Evolutionary conservation across 306 rosid genomes (phyloP).

Genomic region (Cucumis cinereus): DNA sequence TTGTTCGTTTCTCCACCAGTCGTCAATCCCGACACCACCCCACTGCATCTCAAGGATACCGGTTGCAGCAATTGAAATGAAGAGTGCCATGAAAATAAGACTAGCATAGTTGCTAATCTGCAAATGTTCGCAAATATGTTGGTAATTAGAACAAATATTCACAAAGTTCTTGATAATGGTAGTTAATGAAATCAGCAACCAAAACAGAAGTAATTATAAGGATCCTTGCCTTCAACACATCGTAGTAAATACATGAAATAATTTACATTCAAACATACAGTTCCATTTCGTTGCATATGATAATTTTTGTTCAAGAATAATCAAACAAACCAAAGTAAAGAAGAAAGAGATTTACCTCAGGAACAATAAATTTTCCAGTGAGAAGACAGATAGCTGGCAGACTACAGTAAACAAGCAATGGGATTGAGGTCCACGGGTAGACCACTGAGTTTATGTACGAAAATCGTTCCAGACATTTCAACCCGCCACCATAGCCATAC

Average conservation of each 20-base stretch:
- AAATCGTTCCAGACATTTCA: conserved; percentile 72
- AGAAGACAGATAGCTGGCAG: conserved; percentile 91
- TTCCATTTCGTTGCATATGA: no score
- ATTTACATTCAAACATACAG: neutral
- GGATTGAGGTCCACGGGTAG: conserved; percentile 88
- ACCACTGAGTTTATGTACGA: conserved; percentile 85
- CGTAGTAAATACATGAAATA: neutral
- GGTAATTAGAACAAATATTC: neutral
- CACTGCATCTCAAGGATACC: conserved; percentile 95
- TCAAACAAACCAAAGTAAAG: neutral
- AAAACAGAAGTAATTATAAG: neutral
- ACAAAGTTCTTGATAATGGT: neutral
- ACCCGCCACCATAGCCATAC: conserved; percentile 88
- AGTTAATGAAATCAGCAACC: neutral
- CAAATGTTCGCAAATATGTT: conserved; percentile 1
- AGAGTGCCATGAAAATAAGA: conserved; percentile 76
- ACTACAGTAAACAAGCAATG: conserved; percentile 78
- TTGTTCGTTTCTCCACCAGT: conserved; percentile 99
- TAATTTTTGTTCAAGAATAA: neutral
- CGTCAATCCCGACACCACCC: conserved; percentile 87
- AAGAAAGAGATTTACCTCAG: conserved; percentile 60
- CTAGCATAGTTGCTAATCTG: conserved; percentile 98
- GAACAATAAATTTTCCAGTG: conserved; percentile 85
- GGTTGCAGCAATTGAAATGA: conserved; percentile 81
- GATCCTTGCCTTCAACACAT: neutral